Evolutionary conservation across 768 basidiomycete genomes (phyloP), one percentile per base, ranked within the genome.

Genomic region (Phlebiopsis flavidoalba): DNA sequence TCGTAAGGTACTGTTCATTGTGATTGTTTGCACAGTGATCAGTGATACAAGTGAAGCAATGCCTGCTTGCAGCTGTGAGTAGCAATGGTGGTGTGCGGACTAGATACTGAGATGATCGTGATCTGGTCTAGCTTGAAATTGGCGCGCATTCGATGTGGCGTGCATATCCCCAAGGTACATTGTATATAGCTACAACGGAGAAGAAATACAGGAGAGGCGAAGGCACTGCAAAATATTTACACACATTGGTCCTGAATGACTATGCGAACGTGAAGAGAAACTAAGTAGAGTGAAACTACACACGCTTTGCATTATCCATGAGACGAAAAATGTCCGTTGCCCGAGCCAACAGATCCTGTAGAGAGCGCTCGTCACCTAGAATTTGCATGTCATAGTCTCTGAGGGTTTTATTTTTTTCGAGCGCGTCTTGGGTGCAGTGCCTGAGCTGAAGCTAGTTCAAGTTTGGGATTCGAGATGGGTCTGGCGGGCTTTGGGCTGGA

Each of bases 271-370:
- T 15, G 45, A 15, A 19, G 15, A 46, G 45, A 14, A 46, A 8
- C 45, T 8, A 46, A 46, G 19, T 19, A 19, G 15, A 19, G 45
- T 8, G 45, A 46, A 15, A 3, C 48, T 49, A 19, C 8, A 52
- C 31, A 19, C n/a, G n/a, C 33, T 31, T 33, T 53, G 7, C 35
- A 10, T 33, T 35, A 5, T 5, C 26, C 26, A 31, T 31, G 26
- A 6, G 6, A 31, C 26, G 26, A 3, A 31, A 31, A 31, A 31
- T 31, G 26, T 31, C 26, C 26, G 26, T 6, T 31, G 26, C 26
- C 26, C 26, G 26, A 6, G 26, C 10, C 17, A 58, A 57, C 58
- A 50, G 58, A 31, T 26, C n/a, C 53, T 60, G 59, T 12, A 63
- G 11, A 12, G 4, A 36, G 10, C 21, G 33, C 24, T 58, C 63